Conservation (phyloP, 352 stramenopile genomes). For the Phytophthora vignae region DNA sequence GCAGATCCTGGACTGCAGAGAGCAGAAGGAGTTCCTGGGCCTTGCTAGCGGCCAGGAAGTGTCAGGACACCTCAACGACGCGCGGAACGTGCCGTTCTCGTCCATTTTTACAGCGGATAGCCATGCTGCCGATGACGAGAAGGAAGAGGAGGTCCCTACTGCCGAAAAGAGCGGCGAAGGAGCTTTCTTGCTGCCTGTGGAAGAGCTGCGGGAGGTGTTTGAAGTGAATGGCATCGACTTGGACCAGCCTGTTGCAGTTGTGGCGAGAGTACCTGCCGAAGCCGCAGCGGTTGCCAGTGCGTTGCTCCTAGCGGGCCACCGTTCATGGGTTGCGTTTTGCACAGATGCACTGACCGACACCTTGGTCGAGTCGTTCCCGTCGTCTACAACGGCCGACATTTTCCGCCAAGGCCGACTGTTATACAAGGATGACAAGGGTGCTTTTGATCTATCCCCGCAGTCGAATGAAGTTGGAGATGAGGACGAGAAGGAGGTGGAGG, state of each 20-base stretch:
- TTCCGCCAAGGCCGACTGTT: slow-evolving; percentile 54
- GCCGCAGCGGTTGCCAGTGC: slow-evolving; percentile 70
- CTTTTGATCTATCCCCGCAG: slow-evolving; percentile 68
- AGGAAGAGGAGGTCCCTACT: slow-evolving; percentile 31
- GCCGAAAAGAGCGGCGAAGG: slow-evolving; percentile 32
- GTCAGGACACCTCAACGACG: slow-evolving; percentile 62
- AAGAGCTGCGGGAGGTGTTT: slow-evolving; percentile 54
- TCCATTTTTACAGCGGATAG: slow-evolving; percentile 48
- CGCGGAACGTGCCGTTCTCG: slow-evolving; percentile 61
- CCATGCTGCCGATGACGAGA: slow-evolving; percentile 32
- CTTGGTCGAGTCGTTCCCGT: slow-evolving; percentile 48
- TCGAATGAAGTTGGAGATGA: slow-evolving; percentile 15
- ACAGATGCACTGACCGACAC: slow-evolving; percentile 47
- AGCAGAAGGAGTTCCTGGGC: slow-evolving; percentile 59
- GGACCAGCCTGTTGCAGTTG: slow-evolving; percentile 47
- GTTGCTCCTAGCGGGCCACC: slow-evolving; percentile 52
- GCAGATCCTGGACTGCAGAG: slow-evolving; percentile 65
- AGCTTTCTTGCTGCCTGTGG: slow-evolving; percentile 44
- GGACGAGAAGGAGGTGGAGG: slow-evolving; percentile 24
- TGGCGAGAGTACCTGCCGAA: slow-evolving; percentile 55
- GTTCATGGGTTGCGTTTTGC: slow-evolving; percentile 48
- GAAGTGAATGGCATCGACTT: slow-evolving; percentile 52
- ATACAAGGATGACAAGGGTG: slow-evolving; percentile 51
- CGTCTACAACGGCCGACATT: slow-evolving; percentile 49
- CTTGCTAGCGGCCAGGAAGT: slow-evolving; percentile 45